These are phyloP conservation scores for Psilocybe sp. DNA, from an alignment of 768 basidiomycete species.

Conservation along the genomic window DNA sequence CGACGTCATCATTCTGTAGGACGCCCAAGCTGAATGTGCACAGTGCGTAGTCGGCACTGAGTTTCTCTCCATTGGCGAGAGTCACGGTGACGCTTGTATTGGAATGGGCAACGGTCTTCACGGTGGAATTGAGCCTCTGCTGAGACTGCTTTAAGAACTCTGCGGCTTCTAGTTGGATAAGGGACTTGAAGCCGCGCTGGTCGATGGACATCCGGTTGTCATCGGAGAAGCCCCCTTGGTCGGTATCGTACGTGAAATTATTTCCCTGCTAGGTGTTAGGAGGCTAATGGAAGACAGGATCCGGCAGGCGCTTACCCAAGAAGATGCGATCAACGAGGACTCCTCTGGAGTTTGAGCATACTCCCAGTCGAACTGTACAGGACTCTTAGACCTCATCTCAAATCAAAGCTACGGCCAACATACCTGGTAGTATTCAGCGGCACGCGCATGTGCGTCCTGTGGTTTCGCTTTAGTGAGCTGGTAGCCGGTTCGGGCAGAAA, in stretches of 20 bases:
- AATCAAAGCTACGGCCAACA: slow-evolving; percentile 17
- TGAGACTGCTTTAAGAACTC: slow-evolving; percentile 50
- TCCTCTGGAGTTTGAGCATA: slow-evolving; percentile 61
- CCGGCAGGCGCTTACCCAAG: slow-evolving; percentile 43
- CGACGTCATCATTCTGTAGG: slow-evolving; percentile 59
- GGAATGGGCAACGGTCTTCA: slow-evolving; percentile 45
- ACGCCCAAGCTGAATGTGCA: slow-evolving; percentile 73
- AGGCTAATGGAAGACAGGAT: background rate
- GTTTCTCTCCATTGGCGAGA: slow-evolving; percentile 36
- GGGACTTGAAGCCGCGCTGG: slow-evolving; percentile 57
- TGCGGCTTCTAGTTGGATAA: slow-evolving; percentile 55
- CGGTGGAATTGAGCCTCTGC: slow-evolving; percentile 46
- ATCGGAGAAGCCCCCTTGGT: slow-evolving; percentile 56
- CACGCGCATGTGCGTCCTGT: slow-evolving; percentile 42
- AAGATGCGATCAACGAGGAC: slow-evolving; percentile 60
- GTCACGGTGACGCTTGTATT: slow-evolving; percentile 44
- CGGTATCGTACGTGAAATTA: slow-evolving; percentile 55
- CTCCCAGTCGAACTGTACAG: slow-evolving; percentile 40
- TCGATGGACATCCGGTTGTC: slow-evolving; percentile 55
- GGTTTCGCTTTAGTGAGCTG: slow-evolving; percentile 45
- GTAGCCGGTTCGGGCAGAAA: slow-evolving; percentile 53
- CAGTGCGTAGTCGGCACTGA: slow-evolving; percentile 56
- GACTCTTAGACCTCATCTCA: background rate
- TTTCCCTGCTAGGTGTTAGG: slow-evolving; percentile 39
- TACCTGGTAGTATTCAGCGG: slow-evolving; percentile 57